These are phyloP conservation scores for Pseudozyma pruni DNA, from an alignment of 1,284 basidiomycete species.

Conservation along the genomic window DNA sequence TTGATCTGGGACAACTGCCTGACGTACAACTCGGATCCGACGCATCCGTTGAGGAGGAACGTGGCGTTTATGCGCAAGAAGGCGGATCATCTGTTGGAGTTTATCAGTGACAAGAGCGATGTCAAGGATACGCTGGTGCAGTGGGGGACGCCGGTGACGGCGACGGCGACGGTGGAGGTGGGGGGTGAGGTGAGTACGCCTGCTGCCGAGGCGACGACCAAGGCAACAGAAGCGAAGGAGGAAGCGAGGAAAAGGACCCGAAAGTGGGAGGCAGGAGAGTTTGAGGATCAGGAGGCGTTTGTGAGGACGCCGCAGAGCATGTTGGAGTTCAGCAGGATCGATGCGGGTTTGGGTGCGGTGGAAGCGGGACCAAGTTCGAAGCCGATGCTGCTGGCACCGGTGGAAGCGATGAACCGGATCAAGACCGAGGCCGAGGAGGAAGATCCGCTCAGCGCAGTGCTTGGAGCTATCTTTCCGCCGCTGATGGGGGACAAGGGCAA, in stretches of 20 bases:
- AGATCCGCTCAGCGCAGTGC: constrained; percentile 21
- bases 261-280: constrained; percentile 40
- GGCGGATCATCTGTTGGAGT: constrained; percentile 76
- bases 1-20: constrained; percentile 97
- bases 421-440: constrained; percentile 20
- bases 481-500: constrained; percentile 35
- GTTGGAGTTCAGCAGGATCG: constrained; percentile 66
- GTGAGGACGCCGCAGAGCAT: constrained; percentile 82
- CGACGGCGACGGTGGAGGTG: background rate
- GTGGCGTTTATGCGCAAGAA: constrained; percentile 65
- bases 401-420: constrained; percentile 35
- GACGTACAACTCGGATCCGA: constrained; percentile 85
- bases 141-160: constrained; percentile 46
- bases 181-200: background rate
- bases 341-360: constrained; percentile 19
- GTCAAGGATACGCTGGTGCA: constrained; percentile 60
- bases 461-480: constrained; percentile 24
- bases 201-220: background rate
- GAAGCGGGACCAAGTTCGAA: constrained; percentile 36
- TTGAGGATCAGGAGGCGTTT: constrained; percentile 74
- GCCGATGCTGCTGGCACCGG: constrained; percentile 20
- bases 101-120: constrained; percentile 88
- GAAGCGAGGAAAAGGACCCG: constrained; percentile 12
- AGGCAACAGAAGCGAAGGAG: background rate
- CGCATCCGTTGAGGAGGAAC: constrained; percentile 62